A percentile compares a stretch with the other conserved stretches of the same genome.
Evolutionary conservation across 1,139 yeast genomes (phyloP).

Genomic region (Kodamaea alishanica): DNA sequence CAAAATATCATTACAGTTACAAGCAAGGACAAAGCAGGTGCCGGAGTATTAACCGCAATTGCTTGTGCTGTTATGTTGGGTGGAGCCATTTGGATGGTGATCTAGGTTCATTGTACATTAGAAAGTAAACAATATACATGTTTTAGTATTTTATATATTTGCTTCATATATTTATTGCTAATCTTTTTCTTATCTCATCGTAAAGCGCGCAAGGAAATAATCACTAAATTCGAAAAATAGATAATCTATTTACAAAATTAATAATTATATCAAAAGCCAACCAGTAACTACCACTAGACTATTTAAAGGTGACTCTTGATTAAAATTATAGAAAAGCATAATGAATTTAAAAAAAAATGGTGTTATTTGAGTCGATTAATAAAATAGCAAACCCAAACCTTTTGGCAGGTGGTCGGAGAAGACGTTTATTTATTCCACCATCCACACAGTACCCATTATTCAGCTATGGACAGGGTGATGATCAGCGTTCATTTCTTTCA

Average conservation of each 20-base stretch:
- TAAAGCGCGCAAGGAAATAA: too few species aligned
- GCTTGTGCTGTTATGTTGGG: slow-evolving; percentile 36
- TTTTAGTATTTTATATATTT: background rate
- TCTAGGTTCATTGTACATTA: slow-evolving; percentile 17
- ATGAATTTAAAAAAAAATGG: slow-evolving; percentile 24
- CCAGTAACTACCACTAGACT: too few species aligned
- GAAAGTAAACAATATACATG: background rate
- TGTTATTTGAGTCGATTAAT: slow-evolving; percentile 40
- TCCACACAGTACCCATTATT: slow-evolving; percentile 67
- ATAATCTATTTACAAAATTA: too few species aligned
- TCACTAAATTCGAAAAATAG: too few species aligned
- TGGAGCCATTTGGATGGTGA: slow-evolving; percentile 45
- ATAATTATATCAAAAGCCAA: too few species aligned
- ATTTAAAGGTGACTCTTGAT: too few species aligned
- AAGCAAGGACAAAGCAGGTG: slow-evolving; percentile 46
- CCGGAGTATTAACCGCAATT: slow-evolving; percentile 45
- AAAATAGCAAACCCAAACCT: slow-evolving; percentile 41
- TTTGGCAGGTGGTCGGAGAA: slow-evolving; percentile 38
- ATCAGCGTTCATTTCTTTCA: slow-evolving; percentile 62
- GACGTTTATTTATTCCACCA: slow-evolving; percentile 62
- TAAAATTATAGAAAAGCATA: background rate
- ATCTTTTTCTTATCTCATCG: background rate
- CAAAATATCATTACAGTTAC: slow-evolving; percentile 28
- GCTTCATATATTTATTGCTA: background rate
- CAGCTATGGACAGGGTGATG: slow-evolving; percentile 57